phyloP scores from a whole-genome alignment of 176 grass and related monocot species.

The Eleusine indica region DNA sequence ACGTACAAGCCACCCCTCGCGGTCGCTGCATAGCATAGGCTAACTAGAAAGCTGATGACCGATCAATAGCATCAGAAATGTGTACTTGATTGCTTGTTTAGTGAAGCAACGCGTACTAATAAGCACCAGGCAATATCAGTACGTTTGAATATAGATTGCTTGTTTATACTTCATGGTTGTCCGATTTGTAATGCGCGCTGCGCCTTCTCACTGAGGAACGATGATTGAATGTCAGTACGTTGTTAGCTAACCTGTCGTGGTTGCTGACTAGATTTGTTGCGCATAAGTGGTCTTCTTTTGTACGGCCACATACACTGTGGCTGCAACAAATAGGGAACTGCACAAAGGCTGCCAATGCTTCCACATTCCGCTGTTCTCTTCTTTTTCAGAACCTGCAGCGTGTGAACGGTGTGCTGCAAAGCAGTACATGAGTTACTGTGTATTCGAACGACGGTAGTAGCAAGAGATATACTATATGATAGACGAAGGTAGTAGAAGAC shows the following conservation, averaged over 20 bases:
- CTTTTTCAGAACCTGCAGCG: conserved; percentile 36
- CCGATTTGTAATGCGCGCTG: not conserved
- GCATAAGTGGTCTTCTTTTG: not conserved
- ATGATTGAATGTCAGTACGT: conserved; percentile 7
- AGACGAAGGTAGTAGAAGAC: conserved; percentile 24
- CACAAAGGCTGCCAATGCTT: conserved; percentile 21
- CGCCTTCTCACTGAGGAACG: not conserved
- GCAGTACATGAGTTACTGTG: conserved; percentile 37
- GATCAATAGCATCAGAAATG: not conserved
- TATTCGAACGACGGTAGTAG: not conserved
- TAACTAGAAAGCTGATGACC: not conserved
- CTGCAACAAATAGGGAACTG: conserved; percentile 4
- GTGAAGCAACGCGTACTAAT: conserved; percentile 5
- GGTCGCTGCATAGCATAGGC: not conserved
- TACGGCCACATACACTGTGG: conserved; percentile 9
- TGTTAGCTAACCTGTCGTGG: not conserved
- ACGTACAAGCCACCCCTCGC: conserved; percentile 42
- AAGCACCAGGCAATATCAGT: not conserved
- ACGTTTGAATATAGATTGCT: not conserved
- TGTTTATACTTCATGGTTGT: not conserved
- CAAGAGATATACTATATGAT: conserved; percentile 7
- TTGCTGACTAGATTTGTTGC: not conserved
- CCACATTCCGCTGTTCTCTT: conserved; percentile 31
- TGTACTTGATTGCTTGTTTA: not conserved
- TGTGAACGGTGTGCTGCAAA: conserved; percentile 31